phyloP scores from a whole-genome alignment of 805 yeast species.

The Spathaspora gorwiae region DNA sequence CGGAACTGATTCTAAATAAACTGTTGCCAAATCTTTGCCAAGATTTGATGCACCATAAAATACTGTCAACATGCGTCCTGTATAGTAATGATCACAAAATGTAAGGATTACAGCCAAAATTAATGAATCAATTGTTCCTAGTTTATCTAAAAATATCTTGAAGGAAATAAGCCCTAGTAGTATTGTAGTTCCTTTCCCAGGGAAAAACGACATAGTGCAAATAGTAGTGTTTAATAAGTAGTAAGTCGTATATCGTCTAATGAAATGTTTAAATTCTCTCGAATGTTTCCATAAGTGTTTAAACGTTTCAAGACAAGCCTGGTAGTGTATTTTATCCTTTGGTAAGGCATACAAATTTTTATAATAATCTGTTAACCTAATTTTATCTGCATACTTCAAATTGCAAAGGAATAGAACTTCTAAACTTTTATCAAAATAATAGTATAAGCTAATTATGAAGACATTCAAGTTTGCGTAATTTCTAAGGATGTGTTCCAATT shows the following conservation, averaged over 20 bases:
- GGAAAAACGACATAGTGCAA: neutral
- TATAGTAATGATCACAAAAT: constrained; percentile 29
- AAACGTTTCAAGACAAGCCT: neutral
- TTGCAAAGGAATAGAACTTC: constrained; percentile 38
- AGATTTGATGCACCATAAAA: constrained; percentile 46
- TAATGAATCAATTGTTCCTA: constrained; percentile 45
- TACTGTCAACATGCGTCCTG: constrained; percentile 35
- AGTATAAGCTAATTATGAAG: constrained; percentile 31
- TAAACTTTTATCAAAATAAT: constrained; percentile 33
- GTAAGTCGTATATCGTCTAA: constrained; percentile 20
- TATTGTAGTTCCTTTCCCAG: constrained; percentile 34
- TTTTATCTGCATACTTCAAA: constrained; percentile 34
- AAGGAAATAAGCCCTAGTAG: constrained; percentile 42
- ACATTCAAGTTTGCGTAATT: constrained; percentile 12
- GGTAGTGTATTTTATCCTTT: neutral
- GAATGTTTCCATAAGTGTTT: constrained; percentile 10
- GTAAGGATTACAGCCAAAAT: constrained; percentile 31
- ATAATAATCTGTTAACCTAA: constrained; percentile 7
- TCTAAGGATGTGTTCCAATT: constrained; percentile 7
- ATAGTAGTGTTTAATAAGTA: constrained; percentile 15
- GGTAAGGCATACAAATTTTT: constrained; percentile 10
- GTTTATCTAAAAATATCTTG: constrained; percentile 36
- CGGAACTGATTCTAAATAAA: constrained; percentile 47
- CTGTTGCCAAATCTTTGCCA: constrained; percentile 43
- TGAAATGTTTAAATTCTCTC: constrained; percentile 16